Conservation (phyloP, 768 basidiomycete genomes). For the Boletus sp. region DNA sequence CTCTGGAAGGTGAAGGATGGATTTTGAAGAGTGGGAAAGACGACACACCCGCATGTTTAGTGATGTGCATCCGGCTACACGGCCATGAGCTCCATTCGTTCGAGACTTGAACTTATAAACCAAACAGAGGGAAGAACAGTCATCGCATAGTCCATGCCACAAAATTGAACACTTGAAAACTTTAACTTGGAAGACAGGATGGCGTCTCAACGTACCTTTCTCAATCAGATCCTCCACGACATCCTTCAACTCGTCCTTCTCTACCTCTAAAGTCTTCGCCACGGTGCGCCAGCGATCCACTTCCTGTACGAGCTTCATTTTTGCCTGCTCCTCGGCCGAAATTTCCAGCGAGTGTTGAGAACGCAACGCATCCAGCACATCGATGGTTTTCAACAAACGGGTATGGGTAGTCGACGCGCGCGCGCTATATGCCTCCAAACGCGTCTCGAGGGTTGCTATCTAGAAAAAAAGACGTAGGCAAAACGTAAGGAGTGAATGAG, state of each 20-base stretch:
- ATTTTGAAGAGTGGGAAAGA: conserved; percentile 2
- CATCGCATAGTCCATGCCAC: background rate
- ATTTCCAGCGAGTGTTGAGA: conserved; percentile 42
- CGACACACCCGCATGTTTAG: conserved; percentile 43
- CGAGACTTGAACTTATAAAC: conserved; percentile 41
- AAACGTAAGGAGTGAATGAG: background rate
- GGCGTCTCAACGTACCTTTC: conserved; percentile 46
- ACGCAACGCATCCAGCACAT: conserved; percentile 47
- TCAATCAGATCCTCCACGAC: conserved; percentile 53
- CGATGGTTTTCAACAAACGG: conserved; percentile 49
- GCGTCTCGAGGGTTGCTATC: conserved; percentile 31
- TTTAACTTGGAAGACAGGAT: background rate
- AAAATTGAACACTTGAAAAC: background rate
- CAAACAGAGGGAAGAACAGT: background rate
- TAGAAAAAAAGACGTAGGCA: conserved; percentile 4
- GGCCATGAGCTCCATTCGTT: conserved; percentile 49
- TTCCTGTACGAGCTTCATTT: conserved; percentile 36
- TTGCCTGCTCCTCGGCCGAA: conserved; percentile 30
- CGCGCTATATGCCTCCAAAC: conserved; percentile 37
- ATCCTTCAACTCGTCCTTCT: conserved; percentile 54
- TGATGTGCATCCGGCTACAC: conserved; percentile 41
- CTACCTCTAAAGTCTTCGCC: conserved; percentile 39
- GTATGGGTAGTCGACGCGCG: conserved; percentile 43
- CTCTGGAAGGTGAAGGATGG: conserved; percentile 13
- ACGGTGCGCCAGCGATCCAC: conserved; percentile 35